phyloP scores from a whole-genome alignment of 2,329 filamentous ascomycete genomes.

The Dothideomycetes sp. region DNA sequence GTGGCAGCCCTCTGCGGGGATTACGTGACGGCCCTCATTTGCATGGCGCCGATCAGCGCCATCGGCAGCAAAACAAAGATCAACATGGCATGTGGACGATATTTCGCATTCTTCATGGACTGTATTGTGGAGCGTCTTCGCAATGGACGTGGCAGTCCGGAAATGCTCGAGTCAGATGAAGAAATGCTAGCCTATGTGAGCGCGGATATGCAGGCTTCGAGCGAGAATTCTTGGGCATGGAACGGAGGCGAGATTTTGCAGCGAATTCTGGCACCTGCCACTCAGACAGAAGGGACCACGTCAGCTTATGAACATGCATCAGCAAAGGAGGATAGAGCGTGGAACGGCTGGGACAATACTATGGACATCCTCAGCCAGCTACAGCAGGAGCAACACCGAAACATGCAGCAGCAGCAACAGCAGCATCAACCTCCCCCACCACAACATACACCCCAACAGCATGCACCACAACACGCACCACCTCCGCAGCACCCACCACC shows the following conservation, averaged over 20 bases:
- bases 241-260: slow-evolving; percentile 35
- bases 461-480: slow-evolving; percentile 7
- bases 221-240: slow-evolving; percentile 79
- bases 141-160: slow-evolving; percentile 29
- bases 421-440: no score
- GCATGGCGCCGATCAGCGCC: slow-evolving; percentile 60
- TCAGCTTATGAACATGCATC: slow-evolving; percentile 5
- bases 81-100: slow-evolving; percentile 70
- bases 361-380: slow-evolving; percentile 54
- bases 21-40: slow-evolving; percentile 61
- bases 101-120: slow-evolving; percentile 71
- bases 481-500: neutral
- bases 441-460: slow-evolving; percentile 4
- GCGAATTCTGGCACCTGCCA: slow-evolving; percentile 15
- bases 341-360: slow-evolving; percentile 72
- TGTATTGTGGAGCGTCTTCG: slow-evolving; percentile 51
- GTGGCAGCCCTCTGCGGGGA: slow-evolving; percentile 69
- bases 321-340: slow-evolving; percentile 51
- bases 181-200: slow-evolving; percentile 81
- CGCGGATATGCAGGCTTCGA: slow-evolving; percentile 74
- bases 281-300: slow-evolving; percentile 9
- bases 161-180: slow-evolving; percentile 58
- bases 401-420: slow-evolving; percentile 8
- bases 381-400: slow-evolving; percentile 33
- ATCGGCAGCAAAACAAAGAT: slow-evolving; percentile 64